phyloP scores from a whole-genome alignment of 2,329 filamentous ascomycete species.

The Penicillium griseofulvum region DNA sequence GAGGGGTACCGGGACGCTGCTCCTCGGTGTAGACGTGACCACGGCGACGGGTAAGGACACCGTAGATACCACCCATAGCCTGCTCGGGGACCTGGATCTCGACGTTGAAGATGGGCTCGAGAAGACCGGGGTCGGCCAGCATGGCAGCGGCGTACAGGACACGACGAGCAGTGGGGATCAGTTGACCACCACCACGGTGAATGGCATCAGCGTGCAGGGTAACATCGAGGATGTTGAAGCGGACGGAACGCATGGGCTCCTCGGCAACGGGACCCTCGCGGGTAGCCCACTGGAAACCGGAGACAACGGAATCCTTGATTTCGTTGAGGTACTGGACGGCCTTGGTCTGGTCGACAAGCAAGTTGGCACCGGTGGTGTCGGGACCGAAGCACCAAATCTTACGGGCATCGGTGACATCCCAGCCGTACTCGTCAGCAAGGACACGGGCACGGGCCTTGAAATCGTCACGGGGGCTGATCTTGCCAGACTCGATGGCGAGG shows the following conservation, averaged over 20 bases:
- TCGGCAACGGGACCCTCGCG: constrained; percentile 96
- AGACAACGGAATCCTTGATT: constrained; percentile 99
- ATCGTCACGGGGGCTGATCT: constrained; percentile 93
- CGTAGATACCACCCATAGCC: constrained; percentile 99
- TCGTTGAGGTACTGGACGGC: constrained; percentile 99
- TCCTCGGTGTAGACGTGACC: constrained; percentile 99
- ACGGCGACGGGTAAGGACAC: constrained; percentile 94
- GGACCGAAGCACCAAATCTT: constrained; percentile 99
- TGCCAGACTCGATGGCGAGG: constrained; percentile 84
- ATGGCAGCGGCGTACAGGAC: constrained; percentile 92
- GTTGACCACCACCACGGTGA: constrained; percentile 97
- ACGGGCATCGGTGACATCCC: constrained; percentile 99
- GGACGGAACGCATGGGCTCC: constrained; percentile 94
- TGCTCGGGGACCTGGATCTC: constrained; percentile 98
- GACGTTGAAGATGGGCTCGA: constrained; percentile 97
- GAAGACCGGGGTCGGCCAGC: constrained; percentile 84
- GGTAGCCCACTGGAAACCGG: constrained; percentile 99
- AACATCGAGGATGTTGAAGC: constrained; percentile 99
- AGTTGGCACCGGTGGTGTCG: constrained; percentile 95
- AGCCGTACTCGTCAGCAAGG: constrained; percentile 94
- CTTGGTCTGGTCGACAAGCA: constrained; percentile 99
- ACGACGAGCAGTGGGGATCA: constrained; percentile 97
- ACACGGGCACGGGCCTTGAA: constrained; percentile 97
- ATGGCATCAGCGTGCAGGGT: constrained; percentile 99
- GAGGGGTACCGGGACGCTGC: constrained; percentile 96